phyloP scores from a whole-genome alignment of 768 basidiomycete species.

The Krasilnikovozyma curviuscula region DNA sequence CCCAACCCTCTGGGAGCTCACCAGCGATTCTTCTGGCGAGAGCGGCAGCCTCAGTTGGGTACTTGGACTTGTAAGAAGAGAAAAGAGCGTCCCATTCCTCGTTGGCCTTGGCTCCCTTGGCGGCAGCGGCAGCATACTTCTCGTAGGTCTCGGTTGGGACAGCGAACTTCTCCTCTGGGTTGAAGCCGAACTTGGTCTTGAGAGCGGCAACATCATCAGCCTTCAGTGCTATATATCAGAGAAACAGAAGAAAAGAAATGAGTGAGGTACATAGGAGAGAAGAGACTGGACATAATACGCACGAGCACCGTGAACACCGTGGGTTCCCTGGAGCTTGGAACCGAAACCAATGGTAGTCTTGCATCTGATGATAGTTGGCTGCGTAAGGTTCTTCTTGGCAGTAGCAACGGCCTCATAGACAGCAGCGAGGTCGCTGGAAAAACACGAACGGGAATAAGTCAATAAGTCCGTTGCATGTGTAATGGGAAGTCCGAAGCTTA shows the following conservation, averaged over 20 bases:
- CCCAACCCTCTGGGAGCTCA: constrained; percentile 68
- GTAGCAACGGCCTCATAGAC: constrained; percentile 63
- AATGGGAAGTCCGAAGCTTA: too few species aligned
- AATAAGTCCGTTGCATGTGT: neutral
- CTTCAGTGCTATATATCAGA: constrained; percentile 53
- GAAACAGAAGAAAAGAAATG: constrained; percentile 4
- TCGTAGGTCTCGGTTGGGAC: constrained; percentile 56
- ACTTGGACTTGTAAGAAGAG: constrained; percentile 49
- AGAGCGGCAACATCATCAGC: constrained; percentile 67
- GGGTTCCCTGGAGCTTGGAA: constrained; percentile 78
- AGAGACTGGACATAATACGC: constrained; percentile 26
- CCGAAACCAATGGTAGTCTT: constrained; percentile 86
- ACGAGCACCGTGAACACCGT: constrained; percentile 88
- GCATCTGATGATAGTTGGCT: constrained; percentile 71
- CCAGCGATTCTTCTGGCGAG: constrained; percentile 67
- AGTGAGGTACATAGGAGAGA: neutral
- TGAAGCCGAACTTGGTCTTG: constrained; percentile 69
- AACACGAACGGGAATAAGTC: neutral
- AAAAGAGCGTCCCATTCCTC: constrained; percentile 52
- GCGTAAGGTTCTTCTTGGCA: constrained; percentile 52
- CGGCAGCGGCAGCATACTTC: constrained; percentile 44
- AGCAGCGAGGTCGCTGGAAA: constrained; percentile 44
- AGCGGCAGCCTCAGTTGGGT: constrained; percentile 68
- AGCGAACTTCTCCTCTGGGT: constrained; percentile 54
- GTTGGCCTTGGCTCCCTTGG: constrained; percentile 56